These are phyloP conservation scores for Fremontodendron californicum DNA, from an alignment of 345 rosid species.

Conservation along the genomic window DNA sequence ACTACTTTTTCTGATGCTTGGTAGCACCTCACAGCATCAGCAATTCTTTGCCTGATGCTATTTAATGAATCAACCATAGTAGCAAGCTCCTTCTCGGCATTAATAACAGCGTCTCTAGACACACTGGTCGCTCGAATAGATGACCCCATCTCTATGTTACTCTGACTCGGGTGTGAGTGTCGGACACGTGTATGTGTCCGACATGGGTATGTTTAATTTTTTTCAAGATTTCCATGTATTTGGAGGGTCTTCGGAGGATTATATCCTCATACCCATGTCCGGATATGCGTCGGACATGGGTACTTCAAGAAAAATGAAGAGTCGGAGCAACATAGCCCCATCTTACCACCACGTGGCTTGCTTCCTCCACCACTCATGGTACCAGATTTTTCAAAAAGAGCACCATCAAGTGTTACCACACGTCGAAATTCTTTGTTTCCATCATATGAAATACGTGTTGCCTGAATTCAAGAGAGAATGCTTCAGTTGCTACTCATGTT, in stretches of 20 bases:
- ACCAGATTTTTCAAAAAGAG: conserved; percentile 93
- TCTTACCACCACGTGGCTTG: conserved; percentile 94
- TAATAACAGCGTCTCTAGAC: conserved; percentile 59
- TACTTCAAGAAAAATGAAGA: too few species aligned
- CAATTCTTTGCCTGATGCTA: conserved; percentile 50
- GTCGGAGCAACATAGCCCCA: too few species aligned
- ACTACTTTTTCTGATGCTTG: conserved; percentile 66
- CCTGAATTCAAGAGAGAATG: conserved; percentile 40
- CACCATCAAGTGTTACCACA: conserved; percentile 93
- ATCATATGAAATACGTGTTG: conserved; percentile 84
- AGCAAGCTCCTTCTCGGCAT: conserved; percentile 74
- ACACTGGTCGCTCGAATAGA: conserved; percentile 75
- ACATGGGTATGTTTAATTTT: too few species aligned
- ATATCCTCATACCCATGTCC: too few species aligned
- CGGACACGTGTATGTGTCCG: too few species aligned
- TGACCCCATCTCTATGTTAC: too few species aligned
- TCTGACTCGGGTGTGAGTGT: too few species aligned
- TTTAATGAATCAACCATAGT: conserved; percentile 47
- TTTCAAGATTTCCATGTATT: too few species aligned
- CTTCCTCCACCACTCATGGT: conserved; percentile 99
- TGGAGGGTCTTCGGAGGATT: too few species aligned
- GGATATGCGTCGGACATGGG: too few species aligned
- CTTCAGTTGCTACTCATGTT: not conserved
- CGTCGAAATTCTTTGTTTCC: conserved; percentile 77
- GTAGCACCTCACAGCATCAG: conserved; percentile 60